phyloP scores from a whole-genome alignment of 2,329 filamentous ascomycete genomes.

The Aspergillus versicolor region DNA sequence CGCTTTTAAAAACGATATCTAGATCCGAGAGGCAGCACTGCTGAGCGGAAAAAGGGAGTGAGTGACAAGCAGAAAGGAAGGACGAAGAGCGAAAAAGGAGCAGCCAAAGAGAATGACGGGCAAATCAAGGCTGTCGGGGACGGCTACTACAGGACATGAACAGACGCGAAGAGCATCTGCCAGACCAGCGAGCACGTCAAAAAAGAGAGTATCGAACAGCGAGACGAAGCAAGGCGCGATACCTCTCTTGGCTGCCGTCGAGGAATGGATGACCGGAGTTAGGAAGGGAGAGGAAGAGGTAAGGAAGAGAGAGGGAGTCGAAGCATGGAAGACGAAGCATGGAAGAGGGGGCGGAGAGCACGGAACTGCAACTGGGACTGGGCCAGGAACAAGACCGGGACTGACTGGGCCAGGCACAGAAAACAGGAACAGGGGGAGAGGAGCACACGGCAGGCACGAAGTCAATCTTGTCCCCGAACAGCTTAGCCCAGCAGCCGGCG shows the following conservation, averaged over 20 bases:
- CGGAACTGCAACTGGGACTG: too few relatives aligned
- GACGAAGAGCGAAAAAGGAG: slow-evolving; percentile 9
- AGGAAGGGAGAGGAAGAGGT: slow-evolving; percentile 27
- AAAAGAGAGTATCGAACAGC: slow-evolving; percentile 14
- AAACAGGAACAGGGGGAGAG: slow-evolving; percentile 15
- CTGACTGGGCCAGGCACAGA: neutral
- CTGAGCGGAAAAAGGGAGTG: neutral
- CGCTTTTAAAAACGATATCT: neutral
- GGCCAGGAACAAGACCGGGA: slow-evolving; percentile 11
- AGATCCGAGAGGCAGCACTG: slow-evolving; percentile 2
- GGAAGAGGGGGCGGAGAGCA: slow-evolving; percentile 14
- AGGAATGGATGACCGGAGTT: neutral
- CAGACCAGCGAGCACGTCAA: slow-evolving; percentile 20
- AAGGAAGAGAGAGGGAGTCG: slow-evolving; percentile 39
- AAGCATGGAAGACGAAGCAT: slow-evolving; percentile 10
- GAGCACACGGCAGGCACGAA: slow-evolving; percentile 14
- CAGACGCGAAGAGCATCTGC: slow-evolving; percentile 47
- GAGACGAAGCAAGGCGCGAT: slow-evolving; percentile 13
- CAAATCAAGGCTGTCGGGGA: slow-evolving; percentile 37
- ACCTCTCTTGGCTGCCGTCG: slow-evolving; percentile 13
- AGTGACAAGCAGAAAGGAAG: slow-evolving; percentile 9
- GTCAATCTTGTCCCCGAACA: slow-evolving; percentile 22
- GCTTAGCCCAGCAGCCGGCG: slow-evolving; percentile 1
- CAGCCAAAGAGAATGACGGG: slow-evolving; percentile 16
- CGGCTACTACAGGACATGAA: slow-evolving; percentile 10